phyloP scores from a whole-genome alignment of 1,139 yeast genomes.

The Candida anutae region DNA sequence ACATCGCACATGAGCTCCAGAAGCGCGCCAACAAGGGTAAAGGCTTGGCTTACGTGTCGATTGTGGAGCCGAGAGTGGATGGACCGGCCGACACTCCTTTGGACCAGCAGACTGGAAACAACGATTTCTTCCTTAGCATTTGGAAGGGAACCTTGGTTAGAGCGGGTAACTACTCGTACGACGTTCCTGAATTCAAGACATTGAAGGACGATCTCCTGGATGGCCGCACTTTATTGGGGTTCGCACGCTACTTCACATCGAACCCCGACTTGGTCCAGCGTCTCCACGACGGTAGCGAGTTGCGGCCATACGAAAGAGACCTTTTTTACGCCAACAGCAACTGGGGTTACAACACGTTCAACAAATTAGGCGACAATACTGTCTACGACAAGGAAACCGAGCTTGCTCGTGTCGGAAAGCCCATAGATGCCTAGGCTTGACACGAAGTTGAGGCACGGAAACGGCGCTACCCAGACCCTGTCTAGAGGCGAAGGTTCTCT shows the following conservation, averaged over 20 bases:
- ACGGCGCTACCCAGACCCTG: too few species aligned
- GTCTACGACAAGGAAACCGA: too few species aligned
- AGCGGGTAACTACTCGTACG: slow-evolving; percentile 7
- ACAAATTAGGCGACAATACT: too few species aligned
- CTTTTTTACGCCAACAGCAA: slow-evolving; percentile 4
- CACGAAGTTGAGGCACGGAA: too few species aligned
- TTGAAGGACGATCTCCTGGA: slow-evolving; percentile 12
- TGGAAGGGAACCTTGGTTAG: slow-evolving; percentile 11
- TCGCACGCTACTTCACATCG: slow-evolving; percentile 25
- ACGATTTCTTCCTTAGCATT: slow-evolving; percentile 4
- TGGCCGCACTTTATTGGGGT: slow-evolving; percentile 27
- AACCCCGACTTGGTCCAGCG: slow-evolving; percentile 47
- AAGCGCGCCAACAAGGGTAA: slow-evolving; percentile 31
- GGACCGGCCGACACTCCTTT: slow-evolving; percentile 7
- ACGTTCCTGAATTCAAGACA: slow-evolving; percentile 6
- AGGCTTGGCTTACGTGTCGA: slow-evolving; percentile 14
- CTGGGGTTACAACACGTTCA: slow-evolving; percentile 9
- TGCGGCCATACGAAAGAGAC: slow-evolving; percentile 12
- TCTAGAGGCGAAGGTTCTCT: too few species aligned
- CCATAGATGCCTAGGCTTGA: too few species aligned
- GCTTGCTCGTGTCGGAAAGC: too few species aligned
- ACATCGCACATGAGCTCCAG: slow-evolving; percentile 26
- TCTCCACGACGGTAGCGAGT: slow-evolving; percentile 33
- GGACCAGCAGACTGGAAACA: slow-evolving; percentile 5
- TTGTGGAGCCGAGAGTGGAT: slow-evolving; percentile 9